Evolutionary conservation across 345 rosid species (phyloP), one percentile per base, ranked within the genome.

Genomic region (Sisymbrium altissimum): DNA sequence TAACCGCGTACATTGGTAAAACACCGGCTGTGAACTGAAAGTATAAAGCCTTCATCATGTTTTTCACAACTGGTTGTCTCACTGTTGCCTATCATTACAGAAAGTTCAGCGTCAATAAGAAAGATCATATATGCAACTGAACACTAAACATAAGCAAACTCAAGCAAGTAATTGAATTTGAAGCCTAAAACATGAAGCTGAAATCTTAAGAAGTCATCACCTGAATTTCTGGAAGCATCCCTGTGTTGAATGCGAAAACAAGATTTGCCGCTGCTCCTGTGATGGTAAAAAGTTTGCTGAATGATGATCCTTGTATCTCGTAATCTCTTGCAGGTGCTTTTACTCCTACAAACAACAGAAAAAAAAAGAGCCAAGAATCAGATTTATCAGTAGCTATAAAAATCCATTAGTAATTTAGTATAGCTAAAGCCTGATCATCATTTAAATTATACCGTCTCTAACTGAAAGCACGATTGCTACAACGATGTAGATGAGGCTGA

Each of bases 181-280:
- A 35, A 35, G 9, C 9, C 36, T 33, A 33, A 33, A 33, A 33
- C 36, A 9, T 14, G 18, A n/a, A 43, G 18, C 46, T 43, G 46
- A 41, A 41, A 41, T 41, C 45, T 41, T 1, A 41, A 14, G 46
- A 13, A 41, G 14, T 40, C n/a, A 4, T 44, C 62, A 82, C 85
- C 78, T 83, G 84, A 45, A 95, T 92, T 74, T 95, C 99, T 46
- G 98, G 99, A 71, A 92, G 96, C 99, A 95, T 95, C 62, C 99
- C 99, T 1, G 99, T 92, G 70, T 95, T 95, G 72, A 84, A 95
- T 48, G 97, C 97, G 58, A 95, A 95, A 49, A 92, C 90, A 0
- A 95, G 88, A 80, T 70, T 95, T 21, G 98, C 99, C 2, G 85
- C 65, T 77, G 96, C 97, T 35, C 98, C 97, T 2, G 89, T 86